Evolutionary conservation across 2,329 filamentous ascomycete species (phyloP), one percentile per base, ranked within the genome.

Genomic region (Xylariaceae sp.): DNA sequence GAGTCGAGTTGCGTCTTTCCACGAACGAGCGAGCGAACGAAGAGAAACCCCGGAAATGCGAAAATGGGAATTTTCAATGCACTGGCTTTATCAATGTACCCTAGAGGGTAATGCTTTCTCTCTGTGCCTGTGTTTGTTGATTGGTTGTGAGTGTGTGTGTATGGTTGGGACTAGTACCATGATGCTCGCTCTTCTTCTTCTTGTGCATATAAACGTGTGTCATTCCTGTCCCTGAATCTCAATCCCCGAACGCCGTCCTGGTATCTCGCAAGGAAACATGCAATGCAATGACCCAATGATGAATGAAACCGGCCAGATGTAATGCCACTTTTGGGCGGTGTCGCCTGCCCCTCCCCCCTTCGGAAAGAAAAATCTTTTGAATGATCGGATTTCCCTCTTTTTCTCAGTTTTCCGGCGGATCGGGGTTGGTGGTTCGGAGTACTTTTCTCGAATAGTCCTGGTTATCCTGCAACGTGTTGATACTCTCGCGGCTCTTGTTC

Each of bases 371-470:
- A 30, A 30, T 30, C 23, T 9, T 41, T 41, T 41, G 3, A 41
- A 10, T 10, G 7, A 41, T 41, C 37, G 23, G 23, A 30, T 30
- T 13, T 13, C 37, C 37, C 37, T 41, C 11, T 13, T 8, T 51
- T 41, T 15, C 39, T 69, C 67, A 71, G 13, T 72, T 64, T 39
- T 73, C 70, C 11, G 72, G 73, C 1, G 82, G 82, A 65, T 87
- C 84, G 2, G 85, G 84, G 66, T 88, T 88, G 35, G 77, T 84
- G 7, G 84, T 83, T 64, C 84, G 78, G n/a, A 88, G 75, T 6
- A 87, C 82, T 66, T 80, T 77, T 63, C 85, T 76, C 45, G 84
- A 87, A 68, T 88, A 88, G 65, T 88, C 85, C 60, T 85, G 83
- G 62, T 87, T 83, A 68, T 88, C 85, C 58, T 81, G 81, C 4